Evolutionary conservation across 768 basidiomycete species (phyloP), one percentile per base, ranked within the genome.

Genomic region (Boletellus emodensis): DNA sequence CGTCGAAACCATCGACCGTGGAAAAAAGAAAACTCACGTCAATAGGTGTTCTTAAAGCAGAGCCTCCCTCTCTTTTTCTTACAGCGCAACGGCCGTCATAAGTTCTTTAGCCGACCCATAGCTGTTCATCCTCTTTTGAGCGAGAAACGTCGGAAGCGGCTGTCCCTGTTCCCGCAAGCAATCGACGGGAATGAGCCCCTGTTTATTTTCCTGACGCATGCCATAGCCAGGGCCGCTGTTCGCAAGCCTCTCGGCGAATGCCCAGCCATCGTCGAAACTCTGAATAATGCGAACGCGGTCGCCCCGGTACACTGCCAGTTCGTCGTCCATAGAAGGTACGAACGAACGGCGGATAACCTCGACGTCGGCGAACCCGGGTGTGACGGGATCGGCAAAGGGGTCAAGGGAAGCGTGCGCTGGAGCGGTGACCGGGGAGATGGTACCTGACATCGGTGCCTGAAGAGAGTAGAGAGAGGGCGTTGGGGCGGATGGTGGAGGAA

Each of bases 211-310:
- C 26, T 37, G 52, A 51, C 30, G 26, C 11, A 24, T 45, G 14
- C 18, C 18, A 7, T 17, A 30, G 30, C 30, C 30, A 30, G 30
- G 30, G 30, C 30, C 37, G 2, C 42, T 35, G 7, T 40, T 14
- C 2, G 51, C 53, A 10, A 76, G 46, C 51, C 73, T 79, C 69
- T 84, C 77, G 34, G 84, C 79, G 53, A 78, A 65, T 6, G 79
- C 79, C 87, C 87, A 89, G 1, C 85, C 87, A 56, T 88, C 87
- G 50, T 85, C 81, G 60, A 81, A 89, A 20, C 78, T 58, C 43
- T 71, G 67, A 11, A 83, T 6, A 28, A 88, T 65, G 58, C 67
- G 77, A 11, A 87, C 79, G 5, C 58, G 56, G 43, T 87, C 84
- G 1, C 77, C 79, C 0, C 70, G 67, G 0, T 20, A 35, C 1